Evolutionary conservation across 2,329 filamentous ascomycete species (phyloP).

Genomic region (Dryadomyces quercus-mongolicae): DNA sequence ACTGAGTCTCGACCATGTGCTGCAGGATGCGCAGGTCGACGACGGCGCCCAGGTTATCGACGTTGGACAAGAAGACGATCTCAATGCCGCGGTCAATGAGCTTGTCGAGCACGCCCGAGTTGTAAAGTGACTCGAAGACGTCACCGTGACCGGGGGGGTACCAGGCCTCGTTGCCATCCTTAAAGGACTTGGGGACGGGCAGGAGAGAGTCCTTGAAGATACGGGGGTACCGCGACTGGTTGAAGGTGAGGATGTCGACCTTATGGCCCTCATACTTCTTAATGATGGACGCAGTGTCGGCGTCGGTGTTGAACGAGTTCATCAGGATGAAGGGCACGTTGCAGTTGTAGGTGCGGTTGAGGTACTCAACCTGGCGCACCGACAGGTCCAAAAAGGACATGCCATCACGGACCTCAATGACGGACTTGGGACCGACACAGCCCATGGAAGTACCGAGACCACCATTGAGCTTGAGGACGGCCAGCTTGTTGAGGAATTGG

Average conservation of each 20-base stretch:
- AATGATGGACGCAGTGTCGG: conserved; percentile 97
- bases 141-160: conserved; percentile 98
- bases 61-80: conserved; percentile 97
- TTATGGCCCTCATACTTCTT: conserved; percentile 99
- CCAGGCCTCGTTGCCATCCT: conserved; percentile 90
- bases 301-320: conserved; percentile 99
- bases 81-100: conserved; percentile 91
- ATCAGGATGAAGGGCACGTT: conserved; percentile 98
- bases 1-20: conserved; percentile 96
- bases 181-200: conserved; percentile 79
- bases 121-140: conserved; percentile 98
- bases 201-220: conserved; percentile 97
- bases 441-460: conserved; percentile 99
- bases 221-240: conserved; percentile 97
- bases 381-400: conserved; percentile 99
- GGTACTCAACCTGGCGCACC: conserved; percentile 96
- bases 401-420: conserved; percentile 98
- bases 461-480: conserved; percentile 98
- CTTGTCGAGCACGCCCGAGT: conserved; percentile 95
- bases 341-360: conserved; percentile 94
- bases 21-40: conserved; percentile 96
- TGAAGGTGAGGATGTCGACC: conserved; percentile 98
- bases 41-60: conserved; percentile 95
- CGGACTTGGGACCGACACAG: conserved; percentile 97
- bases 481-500: conserved; percentile 91